Conservation (phyloP, 2,329 filamentous ascomycete species). For the Periconia macrospinosa region DNA sequence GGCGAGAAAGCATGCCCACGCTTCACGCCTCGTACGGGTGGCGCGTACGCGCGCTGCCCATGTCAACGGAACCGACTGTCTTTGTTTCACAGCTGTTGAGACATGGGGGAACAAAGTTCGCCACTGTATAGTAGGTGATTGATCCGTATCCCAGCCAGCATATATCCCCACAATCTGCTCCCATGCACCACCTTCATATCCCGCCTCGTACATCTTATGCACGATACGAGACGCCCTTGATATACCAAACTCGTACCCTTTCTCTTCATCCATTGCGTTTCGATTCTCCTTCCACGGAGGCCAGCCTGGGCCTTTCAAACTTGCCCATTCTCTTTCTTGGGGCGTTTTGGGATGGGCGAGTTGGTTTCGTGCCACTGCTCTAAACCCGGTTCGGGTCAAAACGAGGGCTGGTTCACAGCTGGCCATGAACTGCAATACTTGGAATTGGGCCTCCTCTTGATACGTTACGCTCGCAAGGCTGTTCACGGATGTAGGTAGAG, state of each 20-base stretch:
- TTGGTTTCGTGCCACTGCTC: slow-evolving; percentile 59
- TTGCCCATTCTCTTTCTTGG: slow-evolving; percentile 60
- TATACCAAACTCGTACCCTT: slow-evolving; percentile 58
- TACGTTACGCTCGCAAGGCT: slow-evolving; percentile 52
- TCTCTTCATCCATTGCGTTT: slow-evolving; percentile 61
- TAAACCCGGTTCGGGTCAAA: slow-evolving; percentile 61
- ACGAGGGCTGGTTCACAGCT: slow-evolving; percentile 55
- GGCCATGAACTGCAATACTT: slow-evolving; percentile 61
- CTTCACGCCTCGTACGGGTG: slow-evolving; percentile 64
- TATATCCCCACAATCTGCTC: slow-evolving; percentile 58
- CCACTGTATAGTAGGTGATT: slow-evolving; percentile 65
- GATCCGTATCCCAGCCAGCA: slow-evolving; percentile 65
- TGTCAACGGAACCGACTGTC: slow-evolving; percentile 32
- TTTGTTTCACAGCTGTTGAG: slow-evolving; percentile 6
- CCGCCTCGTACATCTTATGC: slow-evolving; percentile 60
- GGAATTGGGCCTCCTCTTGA: slow-evolving; percentile 62
- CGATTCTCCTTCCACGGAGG: slow-evolving; percentile 67
- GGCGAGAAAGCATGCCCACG: slow-evolving; percentile 66
- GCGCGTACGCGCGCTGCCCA: slow-evolving; percentile 63
- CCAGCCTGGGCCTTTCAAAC: slow-evolving; percentile 63
- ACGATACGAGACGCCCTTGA: slow-evolving; percentile 61
- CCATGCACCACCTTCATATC: slow-evolving; percentile 56
- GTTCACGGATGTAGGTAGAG: slow-evolving; percentile 50
- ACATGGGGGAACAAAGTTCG: slow-evolving; percentile 46
- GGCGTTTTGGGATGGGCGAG: slow-evolving; percentile 60